These are phyloP conservation scores for Lodderomyces orthopsilosis DNA, from an alignment of 1,139 yeast species.

Conservation along the genomic window DNA sequence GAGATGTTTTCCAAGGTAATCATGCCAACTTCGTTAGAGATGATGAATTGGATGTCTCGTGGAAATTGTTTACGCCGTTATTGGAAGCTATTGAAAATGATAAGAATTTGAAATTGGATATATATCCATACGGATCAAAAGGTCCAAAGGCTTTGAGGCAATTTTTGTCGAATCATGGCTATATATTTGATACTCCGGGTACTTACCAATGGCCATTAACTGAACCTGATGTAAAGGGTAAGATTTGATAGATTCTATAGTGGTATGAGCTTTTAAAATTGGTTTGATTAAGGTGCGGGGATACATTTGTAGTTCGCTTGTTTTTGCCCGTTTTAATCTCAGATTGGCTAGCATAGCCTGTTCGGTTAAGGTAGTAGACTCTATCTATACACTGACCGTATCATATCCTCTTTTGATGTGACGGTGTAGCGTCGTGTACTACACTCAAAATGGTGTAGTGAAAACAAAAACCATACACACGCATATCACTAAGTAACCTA, in stretches of 20 bases:
- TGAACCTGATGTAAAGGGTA: slow-evolving; percentile 46
- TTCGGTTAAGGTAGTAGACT: too few relatives aligned
- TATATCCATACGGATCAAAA: slow-evolving; percentile 86
- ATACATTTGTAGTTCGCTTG: too few relatives aligned
- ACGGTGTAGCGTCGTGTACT: too few relatives aligned
- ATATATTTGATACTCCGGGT: slow-evolving; percentile 56
- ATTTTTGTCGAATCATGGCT: slow-evolving; percentile 69
- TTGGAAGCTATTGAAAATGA: slow-evolving; percentile 73
- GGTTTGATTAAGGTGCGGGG: too few relatives aligned
- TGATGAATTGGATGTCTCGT: slow-evolving; percentile 91
- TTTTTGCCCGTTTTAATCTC: too few relatives aligned
- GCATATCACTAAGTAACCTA: too few relatives aligned
- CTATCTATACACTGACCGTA: too few relatives aligned
- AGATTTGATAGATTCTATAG: slow-evolving; percentile 16
- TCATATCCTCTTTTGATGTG: too few relatives aligned
- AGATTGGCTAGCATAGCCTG: too few relatives aligned
- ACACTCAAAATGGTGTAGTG: too few relatives aligned
- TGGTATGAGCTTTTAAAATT: too few relatives aligned
- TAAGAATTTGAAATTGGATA: slow-evolving; percentile 55
- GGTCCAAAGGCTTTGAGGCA: slow-evolving; percentile 71
- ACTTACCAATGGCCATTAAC: slow-evolving; percentile 84
- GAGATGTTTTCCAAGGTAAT: slow-evolving; percentile 88
- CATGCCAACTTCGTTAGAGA: slow-evolving; percentile 98
- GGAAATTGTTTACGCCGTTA: slow-evolving; percentile 92
- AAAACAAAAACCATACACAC: not conserved